A percentile compares a stretch with the other conserved stretches of the same genome.
Conservation (phyloP, 2,329 filamentous ascomycete species). For the Tothia fuscella region DNA sequence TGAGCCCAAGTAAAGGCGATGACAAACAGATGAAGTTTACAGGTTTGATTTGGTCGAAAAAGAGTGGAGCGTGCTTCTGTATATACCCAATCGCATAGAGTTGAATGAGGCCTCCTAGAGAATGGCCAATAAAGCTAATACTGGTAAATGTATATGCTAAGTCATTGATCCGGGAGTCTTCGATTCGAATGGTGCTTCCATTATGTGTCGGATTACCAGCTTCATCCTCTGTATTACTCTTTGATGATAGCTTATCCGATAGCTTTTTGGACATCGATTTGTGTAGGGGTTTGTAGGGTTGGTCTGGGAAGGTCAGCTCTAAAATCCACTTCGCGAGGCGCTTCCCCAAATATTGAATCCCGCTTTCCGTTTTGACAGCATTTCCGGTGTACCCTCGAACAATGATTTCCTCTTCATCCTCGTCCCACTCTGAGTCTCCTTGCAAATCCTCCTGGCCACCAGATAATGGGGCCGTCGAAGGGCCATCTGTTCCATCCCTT, state of each 20-base stretch:
- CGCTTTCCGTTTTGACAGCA: slow-evolving; percentile 79
- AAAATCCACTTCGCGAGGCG: slow-evolving; percentile 84
- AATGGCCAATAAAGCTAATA: slow-evolving; percentile 91
- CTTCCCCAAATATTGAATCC: slow-evolving; percentile 95
- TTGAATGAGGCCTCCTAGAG: slow-evolving; percentile 78
- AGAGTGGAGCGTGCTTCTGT: slow-evolving; percentile 84
- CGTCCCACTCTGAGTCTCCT: slow-evolving; percentile 26
- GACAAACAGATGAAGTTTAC: slow-evolving; percentile 86
- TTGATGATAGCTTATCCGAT: slow-evolving; percentile 34
- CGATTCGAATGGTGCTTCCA: slow-evolving; percentile 47
- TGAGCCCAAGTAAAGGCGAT: slow-evolving; percentile 78
- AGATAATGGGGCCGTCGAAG: slow-evolving; percentile 34
- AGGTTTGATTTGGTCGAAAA: slow-evolving; percentile 76
- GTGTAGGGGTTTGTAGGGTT: slow-evolving; percentile 66
- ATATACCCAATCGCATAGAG: slow-evolving; percentile 95
- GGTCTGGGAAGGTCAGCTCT: slow-evolving; percentile 83
- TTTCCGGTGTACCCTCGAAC: slow-evolving; percentile 86
- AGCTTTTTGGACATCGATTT: slow-evolving; percentile 39
- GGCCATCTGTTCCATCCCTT: slow-evolving; percentile 2
- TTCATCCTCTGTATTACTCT: slow-evolving; percentile 2
- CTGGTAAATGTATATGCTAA: slow-evolving; percentile 75
- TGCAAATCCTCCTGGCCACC: slow-evolving; percentile 38
- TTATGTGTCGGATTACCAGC: slow-evolving; percentile 41
- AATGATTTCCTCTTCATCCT: slow-evolving; percentile 73
- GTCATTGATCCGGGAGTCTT: slow-evolving; percentile 28